Percentiles rank a stretch among this genome's conserved stretches.
phyloP scores from a whole-genome alignment of 2,329 filamentous ascomycete genomes.

The Cercospora sp. region DNA sequence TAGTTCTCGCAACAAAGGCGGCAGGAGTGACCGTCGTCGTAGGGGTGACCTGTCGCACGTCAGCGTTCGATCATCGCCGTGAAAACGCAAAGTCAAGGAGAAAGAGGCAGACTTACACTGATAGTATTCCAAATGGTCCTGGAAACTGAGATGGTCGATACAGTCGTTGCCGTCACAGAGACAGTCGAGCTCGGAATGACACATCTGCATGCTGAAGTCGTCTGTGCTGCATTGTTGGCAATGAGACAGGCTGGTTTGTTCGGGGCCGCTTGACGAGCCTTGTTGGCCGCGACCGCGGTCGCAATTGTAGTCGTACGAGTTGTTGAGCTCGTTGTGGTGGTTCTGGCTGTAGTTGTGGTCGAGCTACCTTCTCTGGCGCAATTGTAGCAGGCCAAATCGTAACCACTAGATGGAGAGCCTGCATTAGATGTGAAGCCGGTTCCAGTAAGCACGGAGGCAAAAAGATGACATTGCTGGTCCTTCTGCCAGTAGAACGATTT shows the following conservation, averaged over 20 bases:
- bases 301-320: not conserved
- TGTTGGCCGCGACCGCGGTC: not conserved
- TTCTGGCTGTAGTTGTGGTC: not conserved
- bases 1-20: not conserved
- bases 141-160: not conserved
- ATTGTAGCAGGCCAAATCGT: not conserved
- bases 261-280: not conserved
- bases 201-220: conserved; percentile 7
- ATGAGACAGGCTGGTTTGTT: not conserved
- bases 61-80: not conserved
- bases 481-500: not conserved
- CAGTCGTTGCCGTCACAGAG: not conserved
- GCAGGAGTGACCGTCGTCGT: not conserved
- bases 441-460: not conserved
- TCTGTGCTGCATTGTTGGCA: conserved; percentile 1
- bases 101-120: not conserved
- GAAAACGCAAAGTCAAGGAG: not conserved
- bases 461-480: not conserved
- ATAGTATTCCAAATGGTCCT: not conserved
- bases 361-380: not conserved
- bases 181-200: conserved; percentile 10
- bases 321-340: not conserved
- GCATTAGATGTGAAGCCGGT: not conserved
- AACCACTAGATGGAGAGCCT: not conserved
- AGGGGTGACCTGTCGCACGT: not conserved